Evolutionary conservation across 768 basidiomycete species (phyloP), one percentile per base, ranked within the genome.

Genomic region (Auriculariales sp.): DNA sequence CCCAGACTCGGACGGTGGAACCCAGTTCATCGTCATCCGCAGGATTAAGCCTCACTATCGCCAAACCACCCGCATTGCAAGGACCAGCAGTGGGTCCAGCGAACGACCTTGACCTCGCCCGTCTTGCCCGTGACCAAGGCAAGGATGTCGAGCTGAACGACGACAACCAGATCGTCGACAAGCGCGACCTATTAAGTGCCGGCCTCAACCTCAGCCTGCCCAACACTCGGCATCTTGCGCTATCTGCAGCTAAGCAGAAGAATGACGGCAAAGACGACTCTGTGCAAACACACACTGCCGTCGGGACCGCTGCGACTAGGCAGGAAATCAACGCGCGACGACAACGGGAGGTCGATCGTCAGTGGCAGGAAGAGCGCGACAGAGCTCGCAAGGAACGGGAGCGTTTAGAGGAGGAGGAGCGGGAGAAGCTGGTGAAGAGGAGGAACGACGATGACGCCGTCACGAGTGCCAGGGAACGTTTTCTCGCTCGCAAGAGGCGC

Each of bases 81-180:
- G 39, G 39, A 9, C 39, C 39, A 11, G 22, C 39, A 22, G 22
- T 9, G 39, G 66, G 69, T 1, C 73, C 76, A 36, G 64, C 73
- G 56, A 79, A 85, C 31, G 91, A 94, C 63, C 58, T 76, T 27
- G 82, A 89, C 58, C 71, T 89, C 25, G 89, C 85, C 22, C 74
- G 64, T 36, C 57, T 74, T 36, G 89, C 90, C 14, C 70, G 71
- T 55, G 76, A 72, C 51, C 72, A 83, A 58, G 93, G 92, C 22
- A 85, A 85, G 62, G 72, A 79, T 10, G 81, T 99, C 29, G 94
- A 97, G 64, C 68, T 97, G 29, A 98, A 98, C 63, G 94, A 98
- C 63, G 93, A 97, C 57, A 93, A 92, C 57, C 88, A 93, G 62
- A 92, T 98, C 42, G 83, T 99, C 45, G 95, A 99, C 68, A 92